A percentile compares a stretch with the other conserved stretches of the same genome.
phyloP scores from a whole-genome alignment of 306 rosid genomes.

The Datisca glomerata region DNA sequence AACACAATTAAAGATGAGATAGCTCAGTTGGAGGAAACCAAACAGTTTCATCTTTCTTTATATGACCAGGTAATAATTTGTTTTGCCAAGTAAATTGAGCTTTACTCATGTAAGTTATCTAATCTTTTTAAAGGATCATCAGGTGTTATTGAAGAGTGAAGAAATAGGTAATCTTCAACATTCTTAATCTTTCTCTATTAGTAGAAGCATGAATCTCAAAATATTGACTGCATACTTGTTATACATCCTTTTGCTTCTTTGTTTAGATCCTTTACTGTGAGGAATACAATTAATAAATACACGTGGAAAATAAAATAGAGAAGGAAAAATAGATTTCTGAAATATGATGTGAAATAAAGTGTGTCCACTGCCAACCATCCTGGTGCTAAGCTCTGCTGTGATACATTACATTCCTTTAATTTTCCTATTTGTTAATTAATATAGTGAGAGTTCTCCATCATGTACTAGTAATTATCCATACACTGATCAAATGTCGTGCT shows the following conservation, averaged over 20 bases:
- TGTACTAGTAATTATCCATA: no score
- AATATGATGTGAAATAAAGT: no score
- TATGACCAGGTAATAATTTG: slow-evolving; percentile 59
- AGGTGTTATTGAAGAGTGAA: slow-evolving; percentile 3
- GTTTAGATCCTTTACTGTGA: no score
- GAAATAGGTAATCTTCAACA: slow-evolving; percentile 31
- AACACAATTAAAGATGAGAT: slow-evolving; percentile 59
- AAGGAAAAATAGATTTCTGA: no score
- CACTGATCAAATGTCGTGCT: no score
- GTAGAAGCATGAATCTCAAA: neutral
- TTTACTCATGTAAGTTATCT: slow-evolving; percentile 1
- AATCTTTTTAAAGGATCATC: slow-evolving; percentile 2
- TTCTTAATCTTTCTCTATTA: neutral
- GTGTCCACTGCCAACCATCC: no score
- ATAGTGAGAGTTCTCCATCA: no score
- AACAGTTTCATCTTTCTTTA: slow-evolving; percentile 67
- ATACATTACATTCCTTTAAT: no score
- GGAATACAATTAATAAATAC: no score
- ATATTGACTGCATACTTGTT: neutral
- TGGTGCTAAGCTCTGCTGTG: no score
- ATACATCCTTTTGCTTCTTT: neutral
- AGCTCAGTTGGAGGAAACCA: slow-evolving; percentile 79
- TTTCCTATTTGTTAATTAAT: no score
- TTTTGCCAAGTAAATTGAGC: slow-evolving; percentile 11
- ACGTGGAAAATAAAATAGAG: no score